Evolutionary conservation across 768 basidiomycete species (phyloP), one percentile per base, ranked within the genome.

Genomic region (Paxillus ammoniavirescens): DNA sequence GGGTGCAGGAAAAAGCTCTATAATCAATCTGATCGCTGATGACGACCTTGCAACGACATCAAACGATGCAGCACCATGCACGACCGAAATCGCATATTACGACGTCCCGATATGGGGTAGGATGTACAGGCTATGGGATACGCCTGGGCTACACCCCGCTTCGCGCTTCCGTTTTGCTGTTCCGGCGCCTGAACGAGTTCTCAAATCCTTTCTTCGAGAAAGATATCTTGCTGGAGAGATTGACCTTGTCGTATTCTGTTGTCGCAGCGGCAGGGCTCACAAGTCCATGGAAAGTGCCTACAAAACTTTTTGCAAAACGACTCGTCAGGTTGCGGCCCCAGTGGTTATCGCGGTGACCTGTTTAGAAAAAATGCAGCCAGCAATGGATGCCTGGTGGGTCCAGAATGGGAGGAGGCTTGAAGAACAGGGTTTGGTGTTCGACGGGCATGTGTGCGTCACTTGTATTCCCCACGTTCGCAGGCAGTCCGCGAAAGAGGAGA

Each of bases 301-400:
- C 50, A 58, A 44, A 8, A 42, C 6, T 0, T 73, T 77, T 45
- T 59, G 66, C 26, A 56, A 62, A 15, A 53, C 72, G 4, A 68
- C 74, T 7, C 73, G 73, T 50, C 62, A 49, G 36, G 36, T 61
- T 8, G 49, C 61, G 17, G 67, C 70, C n/a, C 75, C 76, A 1
- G 68, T 73, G 41, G 64, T 73, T 12, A 49, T 78, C 8, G 73
- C 59, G 6, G 44, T 77, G 15, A 78, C 75, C 9, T 65, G 72
- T 40, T 64, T 77, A 4, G 77, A 76, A 54, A 53, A 55, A 28
- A 18, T 15, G 15, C 60, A 63, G 26, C 59, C 59, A n/a, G 47
- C 55, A 1, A 71, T 72, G 69, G 72, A 72, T 0, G n/a, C 47
- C 2, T 73, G 72, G 70, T 73, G 70, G 72, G 50, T 56, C 12